These are phyloP conservation scores for Striga hermonthica DNA, from an alignment of 305 asterid species.

Conservation along the genomic window DNA sequence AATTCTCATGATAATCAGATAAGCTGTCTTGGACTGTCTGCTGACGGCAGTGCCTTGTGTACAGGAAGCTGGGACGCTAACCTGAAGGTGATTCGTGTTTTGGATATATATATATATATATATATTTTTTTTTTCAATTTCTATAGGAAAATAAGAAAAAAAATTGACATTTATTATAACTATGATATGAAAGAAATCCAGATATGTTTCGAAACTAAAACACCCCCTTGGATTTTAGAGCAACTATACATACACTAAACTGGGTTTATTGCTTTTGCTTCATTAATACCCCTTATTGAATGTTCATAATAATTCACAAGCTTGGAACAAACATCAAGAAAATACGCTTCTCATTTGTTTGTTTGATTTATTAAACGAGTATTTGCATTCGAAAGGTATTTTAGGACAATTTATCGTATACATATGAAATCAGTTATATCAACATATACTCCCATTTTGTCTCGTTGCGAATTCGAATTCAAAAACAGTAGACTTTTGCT, in stretches of 20 bases:
- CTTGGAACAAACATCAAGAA: too few species aligned
- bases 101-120: neutral
- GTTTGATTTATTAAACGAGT: too few species aligned
- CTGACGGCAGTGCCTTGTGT: conserved; percentile 96
- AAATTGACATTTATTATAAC: neutral
- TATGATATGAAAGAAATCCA: neutral
- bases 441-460: too few species aligned
- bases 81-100: conserved; percentile 60
- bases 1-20: conserved; percentile 77
- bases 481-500: neutral
- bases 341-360: too few species aligned
- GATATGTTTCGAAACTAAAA: neutral
- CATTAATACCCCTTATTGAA: too few species aligned
- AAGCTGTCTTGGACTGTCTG: conserved; percentile 86
- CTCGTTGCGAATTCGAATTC: conserved; percentile 16
- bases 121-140: too few species aligned
- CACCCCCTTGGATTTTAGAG: neutral
- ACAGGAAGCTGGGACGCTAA: conserved; percentile 96
- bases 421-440: too few species aligned
- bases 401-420: too few species aligned
- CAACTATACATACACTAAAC: too few species aligned
- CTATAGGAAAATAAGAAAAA: neutral
- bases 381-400: too few species aligned
- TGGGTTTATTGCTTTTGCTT: too few species aligned
- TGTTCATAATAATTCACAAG: too few species aligned